Conservation (phyloP, 768 basidiomycete genomes). For the Cyclocybe cylindracea region DNA sequence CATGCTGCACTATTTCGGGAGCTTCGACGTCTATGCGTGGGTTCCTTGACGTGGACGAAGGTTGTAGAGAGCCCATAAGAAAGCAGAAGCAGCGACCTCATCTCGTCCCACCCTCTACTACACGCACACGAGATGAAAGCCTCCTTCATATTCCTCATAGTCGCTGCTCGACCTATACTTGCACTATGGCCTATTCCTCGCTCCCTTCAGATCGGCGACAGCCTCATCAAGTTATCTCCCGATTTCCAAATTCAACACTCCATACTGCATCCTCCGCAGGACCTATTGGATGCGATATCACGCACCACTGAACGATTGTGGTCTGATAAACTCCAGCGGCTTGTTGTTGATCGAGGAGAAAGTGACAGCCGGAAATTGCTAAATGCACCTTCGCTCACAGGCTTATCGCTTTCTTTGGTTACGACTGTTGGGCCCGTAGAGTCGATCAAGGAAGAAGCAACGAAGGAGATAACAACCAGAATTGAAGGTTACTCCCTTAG, state of each 20-base stretch:
- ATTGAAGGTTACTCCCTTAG: slow-evolving; percentile 62
- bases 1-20: too few relatives aligned
- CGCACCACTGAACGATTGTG: slow-evolving; percentile 45
- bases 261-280: slow-evolving; percentile 42
- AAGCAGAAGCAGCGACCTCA: too few relatives aligned
- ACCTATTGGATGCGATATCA: slow-evolving; percentile 57
- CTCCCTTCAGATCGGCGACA: slow-evolving; percentile 42
- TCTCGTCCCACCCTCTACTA: too few relatives aligned
- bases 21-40: too few relatives aligned
- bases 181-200: slow-evolving; percentile 53
- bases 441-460: slow-evolving; percentile 54
- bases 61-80: too few relatives aligned
- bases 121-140: background rate
- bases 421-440: slow-evolving; percentile 25
- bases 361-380: slow-evolving; percentile 40
- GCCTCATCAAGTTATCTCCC: slow-evolving; percentile 46
- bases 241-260: slow-evolving; percentile 50
- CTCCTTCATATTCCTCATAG: slow-evolving; percentile 1
- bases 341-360: slow-evolving; percentile 60
- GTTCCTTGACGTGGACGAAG: too few relatives aligned
- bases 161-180: slow-evolving; percentile 14
- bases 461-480: slow-evolving; percentile 45
- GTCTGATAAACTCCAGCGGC: slow-evolving; percentile 58
- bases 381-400: slow-evolving; percentile 40
- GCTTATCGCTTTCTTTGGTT: slow-evolving; percentile 44